phyloP scores from a whole-genome alignment of 1,284 basidiomycete species.

The Schizophyllum commune region DNA sequence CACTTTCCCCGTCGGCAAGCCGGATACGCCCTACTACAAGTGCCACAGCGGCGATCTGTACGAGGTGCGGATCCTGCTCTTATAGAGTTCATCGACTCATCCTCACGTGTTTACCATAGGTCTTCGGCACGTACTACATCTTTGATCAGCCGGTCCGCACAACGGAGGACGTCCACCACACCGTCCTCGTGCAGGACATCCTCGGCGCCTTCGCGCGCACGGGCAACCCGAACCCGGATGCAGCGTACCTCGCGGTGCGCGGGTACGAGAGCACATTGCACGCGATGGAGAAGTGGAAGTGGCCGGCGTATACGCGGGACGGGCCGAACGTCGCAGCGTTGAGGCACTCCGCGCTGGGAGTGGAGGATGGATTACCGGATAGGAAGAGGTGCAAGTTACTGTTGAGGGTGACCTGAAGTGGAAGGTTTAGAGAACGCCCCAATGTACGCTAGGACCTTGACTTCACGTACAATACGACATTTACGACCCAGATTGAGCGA shows the following conservation, averaged over 20 bases:
- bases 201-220: constrained; percentile 24
- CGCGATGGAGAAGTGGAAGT: constrained; percentile 13
- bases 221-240: constrained; percentile 21
- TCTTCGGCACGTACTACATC: constrained; percentile 11
- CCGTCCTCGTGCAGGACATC: constrained; percentile 20
- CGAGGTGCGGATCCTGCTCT: constrained; percentile 18
- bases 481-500: too few relatives aligned
- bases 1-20: constrained; percentile 10
- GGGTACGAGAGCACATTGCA: constrained; percentile 18
- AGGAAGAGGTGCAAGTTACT: constrained; percentile 3
- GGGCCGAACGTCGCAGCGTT: constrained; percentile 3
- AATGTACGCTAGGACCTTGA: too few relatives aligned
- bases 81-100: constrained; percentile 11
- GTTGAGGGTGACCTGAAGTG: not conserved
- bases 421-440: too few relatives aligned
- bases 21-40: constrained; percentile 11
- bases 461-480: too few relatives aligned
- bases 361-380: constrained; percentile 3
- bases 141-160: constrained; percentile 20
- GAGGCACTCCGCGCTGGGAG: constrained; percentile 2
- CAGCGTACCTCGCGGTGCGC: constrained; percentile 19
- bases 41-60: constrained; percentile 27
- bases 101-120: not conserved
- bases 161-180: constrained; percentile 19
- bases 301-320: constrained; percentile 4